phyloP scores from a whole-genome alignment of 805 yeast species.

The Brettanomyces custersianus region DNA sequence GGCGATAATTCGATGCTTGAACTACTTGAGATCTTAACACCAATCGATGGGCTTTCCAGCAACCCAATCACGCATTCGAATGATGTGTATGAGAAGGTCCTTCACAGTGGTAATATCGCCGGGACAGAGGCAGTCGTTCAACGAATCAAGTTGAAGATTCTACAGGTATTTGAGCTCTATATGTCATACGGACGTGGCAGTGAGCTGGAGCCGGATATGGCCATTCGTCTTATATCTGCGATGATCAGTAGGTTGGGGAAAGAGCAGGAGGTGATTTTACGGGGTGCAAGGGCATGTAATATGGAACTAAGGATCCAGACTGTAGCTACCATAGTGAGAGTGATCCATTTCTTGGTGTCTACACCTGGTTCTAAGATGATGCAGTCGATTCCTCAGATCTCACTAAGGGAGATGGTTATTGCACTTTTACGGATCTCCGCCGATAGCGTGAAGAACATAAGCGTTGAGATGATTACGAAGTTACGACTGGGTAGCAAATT shows the following conservation, averaged over 20 bases:
- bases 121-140: conserved; percentile 34
- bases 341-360: conserved; percentile 26
- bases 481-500: conserved; percentile 12
- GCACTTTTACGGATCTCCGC: conserved; percentile 24
- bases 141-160: conserved; percentile 34
- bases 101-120: conserved; percentile 7
- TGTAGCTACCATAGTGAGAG: conserved; percentile 31
- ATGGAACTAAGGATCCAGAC: conserved; percentile 30
- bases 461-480: conserved; percentile 16
- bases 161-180: conserved; percentile 40
- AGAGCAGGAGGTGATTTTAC: conserved; percentile 38
- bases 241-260: conserved; percentile 35
- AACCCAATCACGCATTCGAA: conserved; percentile 20
- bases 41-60: conserved; percentile 15
- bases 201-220: conserved; percentile 13
- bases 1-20: conserved; percentile 41
- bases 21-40: conserved; percentile 35
- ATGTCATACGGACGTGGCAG: conserved; percentile 12
- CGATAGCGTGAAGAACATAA: conserved; percentile 19
- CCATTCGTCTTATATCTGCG: conserved; percentile 29
- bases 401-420: conserved; percentile 23
- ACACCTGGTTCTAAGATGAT: conserved; percentile 20
- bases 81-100: conserved; percentile 14
- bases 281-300: conserved; percentile 34
- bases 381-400: conserved; percentile 17